Evolutionary conservation across 176 grass and related monocot genomes (phyloP).

Genomic region (Phyllostachys edulis): DNA sequence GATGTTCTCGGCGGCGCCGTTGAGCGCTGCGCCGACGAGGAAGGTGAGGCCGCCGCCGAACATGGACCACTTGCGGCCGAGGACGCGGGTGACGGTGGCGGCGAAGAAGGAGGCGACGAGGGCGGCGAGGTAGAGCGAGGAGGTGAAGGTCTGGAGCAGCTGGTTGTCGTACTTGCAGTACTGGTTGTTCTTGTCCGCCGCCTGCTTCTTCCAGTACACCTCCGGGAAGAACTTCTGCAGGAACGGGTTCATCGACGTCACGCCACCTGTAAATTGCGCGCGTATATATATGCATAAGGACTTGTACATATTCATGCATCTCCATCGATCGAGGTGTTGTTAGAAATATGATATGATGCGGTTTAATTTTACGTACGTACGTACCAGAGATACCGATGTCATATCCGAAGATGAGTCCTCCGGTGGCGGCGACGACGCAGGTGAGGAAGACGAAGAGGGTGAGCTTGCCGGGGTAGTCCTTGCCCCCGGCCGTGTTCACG

Average conservation of each 20-base stretch:
- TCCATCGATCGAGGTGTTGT: background rate
- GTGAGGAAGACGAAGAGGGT: conserved; percentile 60
- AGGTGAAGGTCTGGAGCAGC: conserved; percentile 70
- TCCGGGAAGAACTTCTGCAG: conserved; percentile 59
- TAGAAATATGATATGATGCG: background rate
- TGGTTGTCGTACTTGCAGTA: conserved; percentile 80
- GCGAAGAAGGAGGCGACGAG: conserved; percentile 66
- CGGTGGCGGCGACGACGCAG: conserved; percentile 60
- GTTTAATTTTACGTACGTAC: background rate
- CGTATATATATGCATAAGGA: background rate
- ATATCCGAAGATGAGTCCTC: conserved; percentile 70
- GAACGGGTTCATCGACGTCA: conserved; percentile 56
- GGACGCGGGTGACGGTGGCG: conserved; percentile 49
- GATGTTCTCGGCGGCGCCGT: conserved; percentile 54
- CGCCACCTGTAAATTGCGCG: conserved; percentile 31
- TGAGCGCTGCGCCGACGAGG: conserved; percentile 56
- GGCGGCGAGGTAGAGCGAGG: conserved; percentile 67
- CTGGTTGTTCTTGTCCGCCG: conserved; percentile 27
- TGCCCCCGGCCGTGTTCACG: conserved; percentile 37
- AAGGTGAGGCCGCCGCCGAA: conserved; percentile 57
- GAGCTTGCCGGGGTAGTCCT: conserved; percentile 64
- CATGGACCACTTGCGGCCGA: conserved; percentile 74
- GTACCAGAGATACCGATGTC: conserved; percentile 66
- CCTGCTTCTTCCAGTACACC: conserved; percentile 47
- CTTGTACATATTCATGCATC: background rate